Evolutionary conservation across 306 rosid species (phyloP).

Genomic region (Datisca glomerata): DNA sequence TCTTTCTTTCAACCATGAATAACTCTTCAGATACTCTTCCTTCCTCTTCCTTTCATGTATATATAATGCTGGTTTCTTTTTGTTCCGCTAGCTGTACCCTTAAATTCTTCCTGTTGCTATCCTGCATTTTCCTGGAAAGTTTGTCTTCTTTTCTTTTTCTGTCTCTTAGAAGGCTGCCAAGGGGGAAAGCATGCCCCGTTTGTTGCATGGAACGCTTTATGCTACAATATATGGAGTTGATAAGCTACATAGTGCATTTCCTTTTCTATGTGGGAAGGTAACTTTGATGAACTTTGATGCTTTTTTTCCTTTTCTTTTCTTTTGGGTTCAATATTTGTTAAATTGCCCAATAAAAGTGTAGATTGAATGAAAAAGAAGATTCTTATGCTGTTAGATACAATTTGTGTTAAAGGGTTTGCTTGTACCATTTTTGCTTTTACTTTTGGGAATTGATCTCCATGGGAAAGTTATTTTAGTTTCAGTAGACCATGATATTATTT

Average conservation of each 20-base stretch:
- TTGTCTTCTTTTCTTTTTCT: background rate
- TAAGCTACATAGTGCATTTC: conserved; percentile 25
- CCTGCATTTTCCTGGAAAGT: conserved; percentile 1
- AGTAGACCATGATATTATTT: too few species aligned
- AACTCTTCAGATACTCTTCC: conserved; percentile 3
- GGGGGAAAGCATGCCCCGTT: conserved; percentile 26
- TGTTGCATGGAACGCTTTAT: conserved; percentile 59
- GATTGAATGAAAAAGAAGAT: too few species aligned
- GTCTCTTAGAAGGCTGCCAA: too few species aligned
- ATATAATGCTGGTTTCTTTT: conserved; percentile 5
- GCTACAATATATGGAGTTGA: conserved; percentile 43
- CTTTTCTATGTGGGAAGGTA: conserved; percentile 31
- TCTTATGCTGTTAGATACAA: too few species aligned
- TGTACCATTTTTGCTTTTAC: too few species aligned
- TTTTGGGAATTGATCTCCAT: too few species aligned
- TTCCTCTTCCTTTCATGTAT: conserved; percentile 2
- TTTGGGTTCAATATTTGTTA: background rate
- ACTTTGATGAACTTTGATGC: conserved; percentile 3
- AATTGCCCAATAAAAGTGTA: background rate
- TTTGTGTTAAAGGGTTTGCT: too few species aligned
- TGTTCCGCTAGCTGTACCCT: background rate
- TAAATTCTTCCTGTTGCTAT: conserved; percentile 1
- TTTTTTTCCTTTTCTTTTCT: background rate
- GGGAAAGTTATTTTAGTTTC: too few species aligned
- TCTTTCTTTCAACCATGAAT: conserved; percentile 37